These are phyloP conservation scores for Albatrellus ellisii DNA, from an alignment of 768 basidiomycete species.

Conservation along the genomic window DNA sequence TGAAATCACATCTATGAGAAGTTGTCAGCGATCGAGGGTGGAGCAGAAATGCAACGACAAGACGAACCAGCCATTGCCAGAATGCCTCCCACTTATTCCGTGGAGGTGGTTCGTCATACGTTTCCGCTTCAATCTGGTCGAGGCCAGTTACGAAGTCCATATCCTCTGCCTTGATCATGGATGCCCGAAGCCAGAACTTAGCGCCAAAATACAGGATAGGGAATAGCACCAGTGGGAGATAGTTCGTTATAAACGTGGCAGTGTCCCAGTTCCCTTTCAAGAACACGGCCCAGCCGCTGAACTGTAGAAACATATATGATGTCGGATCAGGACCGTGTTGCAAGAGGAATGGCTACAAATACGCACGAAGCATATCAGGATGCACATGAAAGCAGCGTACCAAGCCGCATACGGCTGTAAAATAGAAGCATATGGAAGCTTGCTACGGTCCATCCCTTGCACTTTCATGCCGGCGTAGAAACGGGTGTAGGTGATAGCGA, in stretches of 20 bases:
- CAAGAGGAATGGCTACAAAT: not conserved
- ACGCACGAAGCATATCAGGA: slow-evolving; percentile 51
- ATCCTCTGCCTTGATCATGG: slow-evolving; percentile 35
- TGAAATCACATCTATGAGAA: not conserved
- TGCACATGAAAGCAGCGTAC: slow-evolving; percentile 23
- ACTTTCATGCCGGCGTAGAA: slow-evolving; percentile 70
- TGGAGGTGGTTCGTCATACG: slow-evolving; percentile 57
- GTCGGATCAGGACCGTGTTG: not conserved
- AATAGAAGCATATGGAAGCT: slow-evolving; percentile 53
- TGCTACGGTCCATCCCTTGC: slow-evolving; percentile 63
- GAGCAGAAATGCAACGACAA: not conserved
- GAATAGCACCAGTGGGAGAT: slow-evolving; percentile 57
- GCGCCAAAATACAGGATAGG: slow-evolving; percentile 58
- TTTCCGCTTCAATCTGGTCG: slow-evolving; percentile 21
- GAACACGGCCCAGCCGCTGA: slow-evolving; percentile 40
- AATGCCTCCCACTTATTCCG: slow-evolving; percentile 53
- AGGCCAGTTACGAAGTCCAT: slow-evolving; percentile 76
- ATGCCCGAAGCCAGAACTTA: slow-evolving; percentile 38
- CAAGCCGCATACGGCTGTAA: slow-evolving; percentile 68
- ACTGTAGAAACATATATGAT: slow-evolving; percentile 19
- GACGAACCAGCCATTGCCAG: slow-evolving; percentile 70
- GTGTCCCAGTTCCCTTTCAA: slow-evolving; percentile 37
- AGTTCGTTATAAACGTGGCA: slow-evolving; percentile 73
- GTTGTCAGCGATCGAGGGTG: not conserved
- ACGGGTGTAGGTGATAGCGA: slow-evolving; percentile 39